Conservation (phyloP, 805 yeast species). For the Wickerhamomyces canadensis region DNA sequence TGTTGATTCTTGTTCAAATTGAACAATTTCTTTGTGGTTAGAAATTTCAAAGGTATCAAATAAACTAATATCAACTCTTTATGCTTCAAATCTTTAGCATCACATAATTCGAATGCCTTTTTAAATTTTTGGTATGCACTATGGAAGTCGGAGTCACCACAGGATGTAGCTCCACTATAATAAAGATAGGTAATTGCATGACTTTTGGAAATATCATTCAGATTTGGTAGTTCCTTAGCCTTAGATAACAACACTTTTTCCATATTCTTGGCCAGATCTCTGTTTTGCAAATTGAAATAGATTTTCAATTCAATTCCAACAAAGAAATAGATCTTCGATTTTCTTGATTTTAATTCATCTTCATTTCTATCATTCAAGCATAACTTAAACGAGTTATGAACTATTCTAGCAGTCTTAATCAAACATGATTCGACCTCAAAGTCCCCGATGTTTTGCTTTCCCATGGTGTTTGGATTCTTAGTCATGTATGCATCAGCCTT, state of each 20-base stretch:
- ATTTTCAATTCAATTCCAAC: slow-evolving; percentile 63
- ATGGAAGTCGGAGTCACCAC: slow-evolving; percentile 57
- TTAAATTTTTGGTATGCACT: slow-evolving; percentile 46
- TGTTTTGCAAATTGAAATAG: slow-evolving; percentile 60
- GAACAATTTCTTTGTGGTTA: slow-evolving; percentile 45
- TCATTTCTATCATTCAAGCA: slow-evolving; percentile 75
- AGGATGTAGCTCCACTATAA: slow-evolving; percentile 60
- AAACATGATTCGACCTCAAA: slow-evolving; percentile 28
- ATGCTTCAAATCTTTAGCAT: slow-evolving; percentile 15
- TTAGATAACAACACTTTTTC: slow-evolving; percentile 62
- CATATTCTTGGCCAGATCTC: slow-evolving; percentile 69
- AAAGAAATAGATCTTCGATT: slow-evolving; percentile 63
- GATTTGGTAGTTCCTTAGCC: slow-evolving; percentile 45
- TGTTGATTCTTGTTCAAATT: slow-evolving; percentile 21
- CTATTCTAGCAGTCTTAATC: slow-evolving; percentile 54
- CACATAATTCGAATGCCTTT: slow-evolving; percentile 33
- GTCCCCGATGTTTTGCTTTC: slow-evolving; percentile 13
- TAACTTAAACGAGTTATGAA: slow-evolving; percentile 69
- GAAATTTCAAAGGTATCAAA: slow-evolving; percentile 58
- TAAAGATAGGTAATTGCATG: slow-evolving; percentile 61
- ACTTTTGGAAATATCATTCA: slow-evolving; percentile 37
- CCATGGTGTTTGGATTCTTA: slow-evolving; percentile 11
- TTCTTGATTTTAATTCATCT: slow-evolving; percentile 42
- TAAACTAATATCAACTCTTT: slow-evolving; percentile 42
- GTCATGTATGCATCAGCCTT: slow-evolving; percentile 19